Conservation (phyloP, 352 stramenopile species). For the Globisporangium nagaii region DNA sequence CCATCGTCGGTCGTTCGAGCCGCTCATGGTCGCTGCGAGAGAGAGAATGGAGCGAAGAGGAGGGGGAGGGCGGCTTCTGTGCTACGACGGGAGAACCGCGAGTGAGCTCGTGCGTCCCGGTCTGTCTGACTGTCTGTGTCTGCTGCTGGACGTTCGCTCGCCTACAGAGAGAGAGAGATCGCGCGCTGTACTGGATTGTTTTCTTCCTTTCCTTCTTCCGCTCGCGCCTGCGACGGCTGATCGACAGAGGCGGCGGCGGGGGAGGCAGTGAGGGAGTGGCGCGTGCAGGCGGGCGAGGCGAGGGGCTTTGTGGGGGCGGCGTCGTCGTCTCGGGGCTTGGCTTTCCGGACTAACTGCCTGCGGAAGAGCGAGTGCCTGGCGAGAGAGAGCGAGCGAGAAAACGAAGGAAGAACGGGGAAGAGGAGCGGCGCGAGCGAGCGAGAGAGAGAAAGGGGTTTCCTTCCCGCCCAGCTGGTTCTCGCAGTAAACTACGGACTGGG, state of each 20-base stretch:
- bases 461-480: not conserved
- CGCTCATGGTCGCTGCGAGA: constrained; percentile 57
- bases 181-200: not conserved
- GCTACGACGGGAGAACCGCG: not conserved
- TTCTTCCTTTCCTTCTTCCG: not conserved
- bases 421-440: not conserved
- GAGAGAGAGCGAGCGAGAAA: constrained; percentile 10
- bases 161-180: not conserved
- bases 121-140: not conserved
- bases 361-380: not conserved
- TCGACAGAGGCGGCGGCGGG: not conserved
- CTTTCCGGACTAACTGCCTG: constrained; percentile 3
- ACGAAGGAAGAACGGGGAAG: constrained; percentile 1
- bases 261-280: not conserved
- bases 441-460: not conserved
- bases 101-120: not conserved
- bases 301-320: not conserved
- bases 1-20: constrained; percentile 67
- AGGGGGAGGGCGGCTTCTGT: not conserved
- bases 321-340: not conserved
- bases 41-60: no score
- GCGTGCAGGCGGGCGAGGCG: not conserved
- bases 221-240: not conserved
- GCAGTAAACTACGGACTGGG: not conserved
- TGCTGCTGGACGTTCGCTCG: no score